Evolutionary conservation across 2,329 filamentous ascomycete genomes (phyloP), one percentile per base, ranked within the genome.

Genomic region (Aspergillus felis): DNA sequence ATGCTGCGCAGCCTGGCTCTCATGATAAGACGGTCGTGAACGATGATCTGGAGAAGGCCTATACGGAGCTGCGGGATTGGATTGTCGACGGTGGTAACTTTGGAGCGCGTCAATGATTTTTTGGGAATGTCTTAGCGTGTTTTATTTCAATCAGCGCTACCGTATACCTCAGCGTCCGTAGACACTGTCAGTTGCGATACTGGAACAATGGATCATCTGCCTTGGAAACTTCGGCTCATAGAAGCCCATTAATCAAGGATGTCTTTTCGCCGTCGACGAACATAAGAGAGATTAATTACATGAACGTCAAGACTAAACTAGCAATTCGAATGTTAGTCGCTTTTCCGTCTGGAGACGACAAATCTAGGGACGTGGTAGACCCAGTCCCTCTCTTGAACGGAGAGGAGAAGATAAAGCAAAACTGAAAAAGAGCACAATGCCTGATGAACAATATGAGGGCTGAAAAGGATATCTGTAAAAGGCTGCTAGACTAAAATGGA

Each of bases 1-100:
- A 84, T 71, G 81, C 88, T 46, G 82, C 87, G 74, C 84, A 82
- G 2, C 83, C 84, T 0, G 88, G 87, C 20, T 84, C 85, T 9
- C 84, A 87, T 71, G 86, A 89, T 67, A 79, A 82, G 69, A 81
- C 86, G 60, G 81, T 89, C 57, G 80, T 88, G 48, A 89, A 89
- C 68, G 85, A 88, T 69, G 82, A 87, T 65, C 66, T 87, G 56
- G 83, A 87, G 59, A 79, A 73, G 64, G 81, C 83, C 1, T 85
- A 82, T 71, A 59, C 60, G 54, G 81, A 83, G 64, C 73, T 85
- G 65, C 84, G 79, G 62, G 75, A 76, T 25, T 83, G 79, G 71
- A 73, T 83, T 57, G 76, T 82, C 55, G 76, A 76, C 59, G 67
- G 66, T 42, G 72, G 71, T 24, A 68, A 67, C 41, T 76, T 74